These are phyloP conservation scores for Puccinellia tenuiflora DNA, from an alignment of 176 grass and related monocot species.

Conservation along the genomic window DNA sequence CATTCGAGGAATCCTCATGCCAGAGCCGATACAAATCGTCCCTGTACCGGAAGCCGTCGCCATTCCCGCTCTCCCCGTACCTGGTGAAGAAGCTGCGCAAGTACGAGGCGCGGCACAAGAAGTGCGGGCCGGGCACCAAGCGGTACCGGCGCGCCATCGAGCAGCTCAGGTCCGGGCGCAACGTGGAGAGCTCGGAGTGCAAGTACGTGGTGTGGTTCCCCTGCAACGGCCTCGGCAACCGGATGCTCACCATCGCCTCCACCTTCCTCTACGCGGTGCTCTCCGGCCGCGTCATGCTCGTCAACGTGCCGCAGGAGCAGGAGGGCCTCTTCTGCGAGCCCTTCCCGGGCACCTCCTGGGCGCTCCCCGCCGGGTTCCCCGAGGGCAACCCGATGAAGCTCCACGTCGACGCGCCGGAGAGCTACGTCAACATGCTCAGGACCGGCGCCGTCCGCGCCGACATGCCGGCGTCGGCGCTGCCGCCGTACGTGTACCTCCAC, in stretches of 20 bases:
- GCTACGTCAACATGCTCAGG: slow-evolving; percentile 71
- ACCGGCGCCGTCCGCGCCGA: slow-evolving; percentile 23
- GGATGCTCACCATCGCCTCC: slow-evolving; percentile 74
- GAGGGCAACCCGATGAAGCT: slow-evolving; percentile 39
- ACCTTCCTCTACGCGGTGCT: slow-evolving; percentile 80
- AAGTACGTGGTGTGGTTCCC: slow-evolving; percentile 82
- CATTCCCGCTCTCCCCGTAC: slow-evolving; percentile 57
- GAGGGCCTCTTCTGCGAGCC: slow-evolving; percentile 83
- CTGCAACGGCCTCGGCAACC: slow-evolving; percentile 83
- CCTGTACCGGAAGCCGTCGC: slow-evolving; percentile 57
- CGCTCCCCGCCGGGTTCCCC: slow-evolving; percentile 55
- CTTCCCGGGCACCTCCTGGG: slow-evolving; percentile 72
- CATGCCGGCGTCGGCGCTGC: slow-evolving; percentile 36
- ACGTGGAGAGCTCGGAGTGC: slow-evolving; percentile 40
- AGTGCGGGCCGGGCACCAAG: slow-evolving; percentile 58
- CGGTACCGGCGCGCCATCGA: slow-evolving; percentile 52
- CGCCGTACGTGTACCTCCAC: slow-evolving; percentile 68
- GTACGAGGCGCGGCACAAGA: slow-evolving; percentile 79
- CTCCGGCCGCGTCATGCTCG: slow-evolving; percentile 65
- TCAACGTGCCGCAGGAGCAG: slow-evolving; percentile 44
- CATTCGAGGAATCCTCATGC: slow-evolving; percentile 47
- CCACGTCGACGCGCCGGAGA: slow-evolving; percentile 47
- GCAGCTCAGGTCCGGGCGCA: slow-evolving; percentile 57
- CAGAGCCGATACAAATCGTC: slow-evolving; percentile 68
- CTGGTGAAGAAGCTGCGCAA: slow-evolving; percentile 55